Conservation (phyloP, 2,329 filamentous ascomycete species). For the Beauveria bassiana region DNA sequence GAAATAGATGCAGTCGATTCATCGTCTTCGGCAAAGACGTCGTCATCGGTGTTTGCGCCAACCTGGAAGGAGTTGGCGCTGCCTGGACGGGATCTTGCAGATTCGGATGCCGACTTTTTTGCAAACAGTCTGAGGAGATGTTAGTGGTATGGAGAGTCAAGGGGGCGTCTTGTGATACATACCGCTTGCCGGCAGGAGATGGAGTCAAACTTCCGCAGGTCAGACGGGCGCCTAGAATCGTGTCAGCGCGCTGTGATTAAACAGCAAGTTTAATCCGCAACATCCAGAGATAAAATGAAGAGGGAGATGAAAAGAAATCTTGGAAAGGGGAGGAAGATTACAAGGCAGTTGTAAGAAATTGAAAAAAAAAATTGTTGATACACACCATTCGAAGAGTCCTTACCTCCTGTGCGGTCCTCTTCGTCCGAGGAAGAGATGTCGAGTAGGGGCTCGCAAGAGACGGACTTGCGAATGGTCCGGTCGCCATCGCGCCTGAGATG, state of each 20-base stretch:
- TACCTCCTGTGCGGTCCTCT: conserved; percentile 12
- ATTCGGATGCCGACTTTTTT: conserved; percentile 7
- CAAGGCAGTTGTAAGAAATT: too few species aligned
- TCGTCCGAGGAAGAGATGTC: conserved; percentile 12
- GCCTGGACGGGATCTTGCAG: conserved; percentile 4
- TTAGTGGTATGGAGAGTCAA: background rate
- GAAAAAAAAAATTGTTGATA: background rate
- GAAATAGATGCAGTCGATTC: background rate
- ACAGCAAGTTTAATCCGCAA: background rate
- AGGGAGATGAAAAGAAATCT: background rate
- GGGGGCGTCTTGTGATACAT: background rate
- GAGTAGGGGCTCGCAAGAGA: conserved; percentile 11
- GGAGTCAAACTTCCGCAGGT: conserved; percentile 9
- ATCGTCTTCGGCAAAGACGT: conserved; percentile 11
- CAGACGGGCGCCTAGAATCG: conserved; percentile 8
- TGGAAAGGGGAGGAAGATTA: background rate
- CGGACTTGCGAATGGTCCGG: conserved; percentile 12
- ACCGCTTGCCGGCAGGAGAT: conserved; percentile 10
- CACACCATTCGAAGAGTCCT: conserved; percentile 1
- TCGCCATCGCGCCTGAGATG: background rate
- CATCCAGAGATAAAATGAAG: too few species aligned
- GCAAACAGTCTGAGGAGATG: background rate
- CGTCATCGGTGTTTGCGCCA: conserved; percentile 10
- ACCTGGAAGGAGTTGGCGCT: conserved; percentile 11
- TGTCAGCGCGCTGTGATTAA: background rate